Evolutionary conservation across 1,284 basidiomycete species (phyloP).

Genomic region (Tilletia indica): DNA sequence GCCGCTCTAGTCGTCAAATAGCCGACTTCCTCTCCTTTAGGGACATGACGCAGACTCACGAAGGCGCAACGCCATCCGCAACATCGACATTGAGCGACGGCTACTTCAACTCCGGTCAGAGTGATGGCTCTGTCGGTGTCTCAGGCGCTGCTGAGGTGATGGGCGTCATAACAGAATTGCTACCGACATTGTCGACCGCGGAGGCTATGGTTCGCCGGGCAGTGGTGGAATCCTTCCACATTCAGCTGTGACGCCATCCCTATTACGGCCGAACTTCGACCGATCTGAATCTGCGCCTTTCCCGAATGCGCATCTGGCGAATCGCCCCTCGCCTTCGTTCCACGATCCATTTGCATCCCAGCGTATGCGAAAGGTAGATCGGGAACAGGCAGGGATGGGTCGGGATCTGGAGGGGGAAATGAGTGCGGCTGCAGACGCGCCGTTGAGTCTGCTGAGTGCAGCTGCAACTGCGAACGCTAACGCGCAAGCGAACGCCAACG

Average conservation of each 20-base stretch:
- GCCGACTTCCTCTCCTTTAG: neutral
- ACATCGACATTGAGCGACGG: conserved; percentile 28
- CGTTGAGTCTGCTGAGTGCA: neutral
- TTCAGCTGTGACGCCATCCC: neutral
- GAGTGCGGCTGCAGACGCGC: conserved; percentile 9
- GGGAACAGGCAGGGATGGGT: conserved; percentile 48
- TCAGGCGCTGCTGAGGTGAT: neutral
- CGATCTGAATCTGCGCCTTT: neutral
- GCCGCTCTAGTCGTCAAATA: neutral
- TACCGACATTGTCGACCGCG: neutral
- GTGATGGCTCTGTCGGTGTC: neutral
- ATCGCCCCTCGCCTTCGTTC: neutral
- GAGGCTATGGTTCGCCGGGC: conserved; percentile 23
- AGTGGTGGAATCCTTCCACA: neutral
- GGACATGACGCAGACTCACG: neutral
- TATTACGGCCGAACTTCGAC: neutral
- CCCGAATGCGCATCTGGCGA: neutral
- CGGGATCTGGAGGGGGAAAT: conserved; percentile 47
- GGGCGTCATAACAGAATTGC: neutral
- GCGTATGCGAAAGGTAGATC: conserved; percentile 34
- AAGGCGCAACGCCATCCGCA: conserved; percentile 16
- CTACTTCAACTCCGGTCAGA: conserved; percentile 2
- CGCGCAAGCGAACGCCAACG: no score
- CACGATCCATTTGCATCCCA: neutral
- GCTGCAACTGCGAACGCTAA: no score